Percentiles rank a stretch among this genome's conserved stretches.
Evolutionary conservation across 2,329 filamentous ascomycete species (phyloP).

Genomic region (Dactylellina sp.): DNA sequence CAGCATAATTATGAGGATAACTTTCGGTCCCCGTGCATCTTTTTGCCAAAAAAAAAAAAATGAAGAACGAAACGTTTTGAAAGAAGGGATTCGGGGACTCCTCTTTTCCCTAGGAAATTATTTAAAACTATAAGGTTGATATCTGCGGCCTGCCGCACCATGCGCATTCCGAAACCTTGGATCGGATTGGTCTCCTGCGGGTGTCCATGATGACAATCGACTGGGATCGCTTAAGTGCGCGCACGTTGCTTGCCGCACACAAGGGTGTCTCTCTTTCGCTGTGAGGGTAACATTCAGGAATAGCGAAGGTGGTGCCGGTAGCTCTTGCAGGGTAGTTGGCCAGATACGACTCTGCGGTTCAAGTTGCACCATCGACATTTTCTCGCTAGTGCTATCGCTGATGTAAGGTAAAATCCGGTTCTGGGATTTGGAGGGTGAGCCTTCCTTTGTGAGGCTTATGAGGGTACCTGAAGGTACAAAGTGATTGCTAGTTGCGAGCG

Average conservation of each 20-base stretch:
- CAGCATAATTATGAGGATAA: no score
- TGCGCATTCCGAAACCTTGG: constrained; percentile 51
- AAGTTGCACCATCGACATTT: neutral
- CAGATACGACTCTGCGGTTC: neutral
- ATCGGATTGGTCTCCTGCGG: constrained; percentile 27
- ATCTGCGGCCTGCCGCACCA: constrained; percentile 48
- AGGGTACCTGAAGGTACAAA: constrained; percentile 13
- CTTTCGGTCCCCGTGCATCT: no score
- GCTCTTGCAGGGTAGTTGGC: neutral
- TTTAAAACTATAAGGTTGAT: constrained; percentile 27
- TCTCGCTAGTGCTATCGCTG: neutral
- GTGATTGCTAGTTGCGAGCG: neutral
- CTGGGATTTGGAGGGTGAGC: no score
- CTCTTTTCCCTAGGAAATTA: neutral
- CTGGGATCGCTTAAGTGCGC: constrained; percentile 32
- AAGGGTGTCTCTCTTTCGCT: constrained; percentile 14
- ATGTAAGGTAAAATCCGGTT: no score
- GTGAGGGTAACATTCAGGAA: constrained; percentile 29
- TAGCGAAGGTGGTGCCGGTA: neutral
- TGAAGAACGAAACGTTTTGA: neutral
- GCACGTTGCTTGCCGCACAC: constrained; percentile 47
- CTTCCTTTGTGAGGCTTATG: neutral
- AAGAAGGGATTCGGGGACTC: constrained; percentile 3
- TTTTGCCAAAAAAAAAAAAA: neutral
- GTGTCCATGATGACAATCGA: constrained; percentile 48